Base-by-base conservation (phyloP, 495 filamentous ascomycete species). In the Xylaria longipes region DNA sequence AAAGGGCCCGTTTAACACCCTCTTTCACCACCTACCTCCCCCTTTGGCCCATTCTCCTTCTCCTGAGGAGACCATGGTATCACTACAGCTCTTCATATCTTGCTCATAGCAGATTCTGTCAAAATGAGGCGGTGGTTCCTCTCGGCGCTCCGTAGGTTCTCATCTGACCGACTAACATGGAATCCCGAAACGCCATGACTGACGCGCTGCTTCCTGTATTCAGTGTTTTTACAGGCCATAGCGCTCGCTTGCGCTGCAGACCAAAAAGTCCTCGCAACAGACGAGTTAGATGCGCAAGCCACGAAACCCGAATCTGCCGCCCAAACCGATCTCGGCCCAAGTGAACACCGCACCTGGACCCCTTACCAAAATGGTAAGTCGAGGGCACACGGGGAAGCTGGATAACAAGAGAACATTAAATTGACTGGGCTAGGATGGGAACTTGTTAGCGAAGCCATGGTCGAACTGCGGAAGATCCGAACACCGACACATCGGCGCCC, bases 151-250 rank as follows among this genome's bases (percentile, higher is more conserved):
- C 81, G 84, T 86, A 81, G 57, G 84, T 77, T 35, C 52, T 54
- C 41, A 56, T 20, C 35, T 2, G 35, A 25, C 31, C 22, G 9
- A 9, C 61, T 35, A 4, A 15, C 60, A n/a, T 46, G 25, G 1
- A 22, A 57, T 41, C 58, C 2, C 61, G 17, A 58, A 39, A 56
- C 12, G 8, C 31, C 17, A 46, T 58, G 17, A 57, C 70, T 67
- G 43, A 72, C 8, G 5, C 3, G 0, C 52, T 41, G 4, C 50
- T 52, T 67, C 3, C 50, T 43, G 27, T 11, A 50, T 58, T 3
- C 33, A 86, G 84, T 86, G 84, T 83, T 86, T 14, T 77, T 84
- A 82, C 84, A 86, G 83, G 77, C 79, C 68, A 68, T 77, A 66
- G 76, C 77, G 27, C 72, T 80, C 67, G 62, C 78, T 63, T 73